phyloP scores from a whole-genome alignment of 306 rosid species.

The Pyrus betulifolia region DNA sequence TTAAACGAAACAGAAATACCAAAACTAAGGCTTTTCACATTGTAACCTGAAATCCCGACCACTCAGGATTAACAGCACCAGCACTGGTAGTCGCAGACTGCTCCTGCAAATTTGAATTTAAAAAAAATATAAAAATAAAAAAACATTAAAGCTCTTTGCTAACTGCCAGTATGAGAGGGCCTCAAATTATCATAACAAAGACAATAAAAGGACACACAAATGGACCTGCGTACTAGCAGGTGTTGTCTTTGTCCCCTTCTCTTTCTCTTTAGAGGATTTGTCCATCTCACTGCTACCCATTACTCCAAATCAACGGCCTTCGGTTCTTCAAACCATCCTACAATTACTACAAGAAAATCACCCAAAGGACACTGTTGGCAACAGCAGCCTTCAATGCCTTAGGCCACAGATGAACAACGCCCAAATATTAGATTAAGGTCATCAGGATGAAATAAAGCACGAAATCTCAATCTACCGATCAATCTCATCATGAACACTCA shows the following conservation, averaged over 20 bases:
- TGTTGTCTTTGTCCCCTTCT: constrained; percentile 66
- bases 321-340: constrained; percentile 47
- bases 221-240: constrained; percentile 70
- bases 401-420: not conserved
- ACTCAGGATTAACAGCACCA: constrained; percentile 79
- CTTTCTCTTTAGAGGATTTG: constrained; percentile 59
- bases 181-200: constrained; percentile 2
- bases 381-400: not conserved
- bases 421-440: not conserved
- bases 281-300: constrained; percentile 86
- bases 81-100: constrained; percentile 58
- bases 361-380: not conserved
- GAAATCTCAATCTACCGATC: not conserved
- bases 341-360: constrained; percentile 5
- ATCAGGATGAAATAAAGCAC: not conserved
- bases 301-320: constrained; percentile 26
- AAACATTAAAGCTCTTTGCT: constrained; percentile 2
- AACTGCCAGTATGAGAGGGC: not conserved
- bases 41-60: constrained; percentile 91
- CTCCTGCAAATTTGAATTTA: constrained; percentile 39
- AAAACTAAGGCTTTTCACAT: constrained; percentile 9
- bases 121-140: not conserved
- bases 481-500: not conserved
- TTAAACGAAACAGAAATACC: constrained; percentile 14
- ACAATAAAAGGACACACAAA: constrained; percentile 16